Percentiles rank a stretch among this genome's conserved stretches.
Evolutionary conservation across 441 rosid genomes (phyloP).

Genomic region (Viola pubescens): DNA sequence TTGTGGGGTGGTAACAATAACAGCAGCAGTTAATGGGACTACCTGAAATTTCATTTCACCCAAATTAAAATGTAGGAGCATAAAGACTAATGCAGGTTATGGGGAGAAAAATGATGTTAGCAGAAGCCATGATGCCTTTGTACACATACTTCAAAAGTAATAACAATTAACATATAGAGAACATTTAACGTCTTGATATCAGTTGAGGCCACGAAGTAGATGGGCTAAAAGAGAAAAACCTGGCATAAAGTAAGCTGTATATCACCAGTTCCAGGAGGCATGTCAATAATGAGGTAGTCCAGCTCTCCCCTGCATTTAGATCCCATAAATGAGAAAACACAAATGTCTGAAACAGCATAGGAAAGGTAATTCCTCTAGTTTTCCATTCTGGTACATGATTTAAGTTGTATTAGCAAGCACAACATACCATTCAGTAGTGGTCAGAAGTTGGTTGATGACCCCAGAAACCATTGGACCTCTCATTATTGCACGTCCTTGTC

Average conservation of each 20-base stretch:
- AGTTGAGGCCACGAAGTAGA: conserved; percentile 6
- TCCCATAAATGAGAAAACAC: not conserved
- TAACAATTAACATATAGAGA: not conserved
- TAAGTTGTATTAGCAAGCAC: conserved; percentile 15
- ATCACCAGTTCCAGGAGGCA: conserved; percentile 99
- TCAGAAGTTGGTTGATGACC: conserved; percentile 87
- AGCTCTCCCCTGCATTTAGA: conserved; percentile 80
- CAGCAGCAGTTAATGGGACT: conserved; percentile 90
- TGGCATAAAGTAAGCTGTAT: conserved; percentile 94
- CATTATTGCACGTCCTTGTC: conserved; percentile 97
- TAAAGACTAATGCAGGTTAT: not conserved
- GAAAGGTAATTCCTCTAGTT: not conserved
- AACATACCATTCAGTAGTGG: conserved; percentile 83
- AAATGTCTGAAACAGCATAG: not conserved
- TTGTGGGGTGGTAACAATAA: conserved; percentile 95
- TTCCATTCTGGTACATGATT: not conserved
- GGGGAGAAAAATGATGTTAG: not conserved
- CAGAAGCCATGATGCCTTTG: not conserved
- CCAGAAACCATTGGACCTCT: conserved; percentile 99
- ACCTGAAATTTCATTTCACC: conserved; percentile 43
- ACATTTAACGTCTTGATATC: not conserved
- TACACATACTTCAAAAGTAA: not conserved
- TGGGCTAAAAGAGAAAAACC: conserved; percentile 32
- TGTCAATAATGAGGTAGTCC: conserved; percentile 92
- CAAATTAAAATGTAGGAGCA: conserved; percentile 9